These are phyloP conservation scores for Cytospora schulzeri DNA, from an alignment of 2,329 filamentous ascomycete genomes.

Conservation along the genomic window DNA sequence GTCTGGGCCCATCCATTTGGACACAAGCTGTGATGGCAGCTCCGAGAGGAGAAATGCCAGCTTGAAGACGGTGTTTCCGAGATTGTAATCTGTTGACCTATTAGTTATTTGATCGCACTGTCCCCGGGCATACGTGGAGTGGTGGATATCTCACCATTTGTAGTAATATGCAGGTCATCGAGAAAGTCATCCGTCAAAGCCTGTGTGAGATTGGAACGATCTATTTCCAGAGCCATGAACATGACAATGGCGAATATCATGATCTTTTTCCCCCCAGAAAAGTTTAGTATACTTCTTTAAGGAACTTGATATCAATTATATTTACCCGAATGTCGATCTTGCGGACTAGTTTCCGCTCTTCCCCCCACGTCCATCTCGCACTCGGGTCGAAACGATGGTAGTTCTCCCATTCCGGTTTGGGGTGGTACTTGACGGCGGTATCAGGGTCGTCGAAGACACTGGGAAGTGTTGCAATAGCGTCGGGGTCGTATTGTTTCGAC, in stretches of 20 bases:
- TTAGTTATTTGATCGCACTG: neutral
- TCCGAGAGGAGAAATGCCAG: slow-evolving; percentile 56
- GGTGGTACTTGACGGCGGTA: slow-evolving; percentile 40
- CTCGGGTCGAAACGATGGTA: slow-evolving; percentile 50
- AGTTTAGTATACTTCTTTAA: no score
- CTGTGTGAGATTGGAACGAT: slow-evolving; percentile 50
- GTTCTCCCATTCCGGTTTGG: slow-evolving; percentile 41
- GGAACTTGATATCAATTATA: no score
- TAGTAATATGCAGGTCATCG: slow-evolving; percentile 44
- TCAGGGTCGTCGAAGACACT: slow-evolving; percentile 44
- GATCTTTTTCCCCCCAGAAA: no score
- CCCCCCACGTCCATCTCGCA: slow-evolving; percentile 45
- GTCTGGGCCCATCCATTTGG: slow-evolving; percentile 60
- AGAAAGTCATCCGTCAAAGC: slow-evolving; percentile 53
- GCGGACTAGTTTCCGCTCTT: slow-evolving; percentile 42
- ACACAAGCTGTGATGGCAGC: slow-evolving; percentile 62
- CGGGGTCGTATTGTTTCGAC: slow-evolving; percentile 32
- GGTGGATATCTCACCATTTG: slow-evolving; percentile 41
- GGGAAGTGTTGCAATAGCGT: slow-evolving; percentile 41
- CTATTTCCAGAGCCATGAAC: slow-evolving; percentile 54
- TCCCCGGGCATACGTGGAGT: neutral
- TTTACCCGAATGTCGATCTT: slow-evolving; percentile 43
- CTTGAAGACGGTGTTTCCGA: slow-evolving; percentile 53
- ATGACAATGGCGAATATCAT: slow-evolving; percentile 52
- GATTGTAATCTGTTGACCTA: slow-evolving; percentile 43